Base-by-base conservation (phyloP, 495 filamentous ascomycete species). In the Cercophora sp. region DNA sequence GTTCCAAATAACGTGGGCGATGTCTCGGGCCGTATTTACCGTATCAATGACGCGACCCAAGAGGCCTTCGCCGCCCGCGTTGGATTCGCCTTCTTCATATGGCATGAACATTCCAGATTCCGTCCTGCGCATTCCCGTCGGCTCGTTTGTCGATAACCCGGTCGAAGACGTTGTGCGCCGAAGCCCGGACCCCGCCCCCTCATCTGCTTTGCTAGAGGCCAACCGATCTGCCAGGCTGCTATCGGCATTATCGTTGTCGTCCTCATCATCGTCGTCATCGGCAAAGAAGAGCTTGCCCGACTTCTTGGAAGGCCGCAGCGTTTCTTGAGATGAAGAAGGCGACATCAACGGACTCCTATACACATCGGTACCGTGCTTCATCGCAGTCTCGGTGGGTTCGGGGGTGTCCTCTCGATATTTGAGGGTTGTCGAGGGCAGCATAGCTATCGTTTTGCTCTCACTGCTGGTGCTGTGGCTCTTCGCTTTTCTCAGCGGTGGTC, bases 1-100 rank as follows among this genome's bases (percentile, higher is more conserved):
- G 65, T 98, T 98, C 91, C 90, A 95, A 57, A 97, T 89, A 31
- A 97, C 91, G 73, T 95, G 89, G 31, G 87, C 90, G 59, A 98
- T 98, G 60, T 98, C 93, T 57, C 85, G 85, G 36, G 92, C 91
- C 6, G 92, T 97, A 73, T 98, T 96, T 61, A 98, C 88, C 35
- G 91, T 93, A 66, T 97, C 89, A 62, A 93, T 83, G 19, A 96
- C 85, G 56, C 85, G 81, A 51, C 89, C 88, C 56, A 96, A 80
- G 29, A 97, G 70, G 54, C 75, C 71, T 54, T 69, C 70, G 43
- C 63, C 70, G 18, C 80, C 76, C 24, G 79, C 70, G 37, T 72
- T 75, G 8, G 78, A 69, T 41, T 91, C 87, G 50, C 81, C 80
- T 34, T 86, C 82, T 24, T 91, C 85, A 49, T 85, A 85, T 1